phyloP scores from a whole-genome alignment of 495 filamentous ascomycete genomes.

The Neurospora intermedia region DNA sequence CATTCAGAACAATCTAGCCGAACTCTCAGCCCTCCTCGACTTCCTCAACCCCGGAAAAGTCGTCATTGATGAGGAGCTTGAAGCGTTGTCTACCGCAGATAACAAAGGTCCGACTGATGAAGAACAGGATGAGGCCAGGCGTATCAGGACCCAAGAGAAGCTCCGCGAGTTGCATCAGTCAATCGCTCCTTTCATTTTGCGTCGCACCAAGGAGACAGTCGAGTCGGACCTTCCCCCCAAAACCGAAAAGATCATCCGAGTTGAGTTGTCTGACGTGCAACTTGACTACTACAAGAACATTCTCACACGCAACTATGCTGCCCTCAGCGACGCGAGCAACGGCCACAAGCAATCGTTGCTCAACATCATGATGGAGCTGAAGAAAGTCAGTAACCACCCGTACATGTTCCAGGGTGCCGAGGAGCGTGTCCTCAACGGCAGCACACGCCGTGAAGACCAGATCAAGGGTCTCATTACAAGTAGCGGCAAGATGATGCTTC shows the following conservation, averaged over 20 bases:
- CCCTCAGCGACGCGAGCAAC: conserved; percentile 76
- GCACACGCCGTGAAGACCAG: conserved; percentile 70
- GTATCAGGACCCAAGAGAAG: conserved; percentile 27
- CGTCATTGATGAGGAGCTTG: conserved; percentile 78
- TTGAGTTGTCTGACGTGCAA: conserved; percentile 90
- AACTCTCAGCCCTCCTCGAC: conserved; percentile 84
- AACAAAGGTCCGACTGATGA: conserved; percentile 22
- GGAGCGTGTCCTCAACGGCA: conserved; percentile 69
- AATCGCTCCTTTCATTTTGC: conserved; percentile 84
- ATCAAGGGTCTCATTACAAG: conserved; percentile 85
- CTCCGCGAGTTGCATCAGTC: conserved; percentile 55
- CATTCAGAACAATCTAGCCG: conserved; percentile 91
- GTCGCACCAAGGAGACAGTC: conserved; percentile 94
- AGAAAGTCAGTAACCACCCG: conserved; percentile 97
- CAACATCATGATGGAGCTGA: conserved; percentile 99
- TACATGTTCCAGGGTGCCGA: conserved; percentile 95
- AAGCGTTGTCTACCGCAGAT: conserved; percentile 37
- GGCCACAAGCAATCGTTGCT: conserved; percentile 89
- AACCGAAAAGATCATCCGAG: conserved; percentile 96
- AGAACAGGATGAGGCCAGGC: conserved; percentile 26
- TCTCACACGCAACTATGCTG: conserved; percentile 89
- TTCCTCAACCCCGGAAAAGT: conserved; percentile 90
- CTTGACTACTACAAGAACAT: conserved; percentile 99
- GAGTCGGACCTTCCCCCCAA: conserved; percentile 94
- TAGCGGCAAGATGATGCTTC: conserved; percentile 98